Evolutionary conservation across 1,284 basidiomycete genomes (phyloP).

Genomic region (Heliocybe sulcata): DNA sequence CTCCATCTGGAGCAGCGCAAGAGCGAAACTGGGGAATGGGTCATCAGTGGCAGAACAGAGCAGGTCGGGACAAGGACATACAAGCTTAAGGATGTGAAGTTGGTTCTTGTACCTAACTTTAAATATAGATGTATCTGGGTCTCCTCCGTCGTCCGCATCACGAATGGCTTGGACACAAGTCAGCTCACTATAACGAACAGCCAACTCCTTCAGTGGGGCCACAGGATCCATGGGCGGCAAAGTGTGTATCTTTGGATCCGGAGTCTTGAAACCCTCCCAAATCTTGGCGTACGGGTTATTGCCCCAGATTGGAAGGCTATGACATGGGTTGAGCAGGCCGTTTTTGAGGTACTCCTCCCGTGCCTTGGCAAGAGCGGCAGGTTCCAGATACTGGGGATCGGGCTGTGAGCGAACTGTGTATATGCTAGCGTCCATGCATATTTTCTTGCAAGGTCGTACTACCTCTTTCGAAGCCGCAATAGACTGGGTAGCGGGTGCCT

Average conservation of each 20-base stretch:
- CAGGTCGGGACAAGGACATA: background rate
- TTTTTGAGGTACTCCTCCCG: background rate
- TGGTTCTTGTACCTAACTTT: background rate
- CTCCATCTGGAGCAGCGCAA: background rate
- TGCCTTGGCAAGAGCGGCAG: background rate
- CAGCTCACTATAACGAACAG: background rate
- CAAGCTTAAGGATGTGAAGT: background rate
- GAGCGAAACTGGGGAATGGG: background rate
- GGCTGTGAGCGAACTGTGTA: no score
- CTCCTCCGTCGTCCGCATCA: background rate
- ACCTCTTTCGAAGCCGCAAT: no score
- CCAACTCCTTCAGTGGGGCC: background rate
- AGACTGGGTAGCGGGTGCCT: no score
- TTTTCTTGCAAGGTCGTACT: no score
- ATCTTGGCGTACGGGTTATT: background rate
- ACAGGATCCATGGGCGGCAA: background rate
- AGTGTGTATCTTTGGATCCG: background rate
- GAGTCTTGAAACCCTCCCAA: background rate
- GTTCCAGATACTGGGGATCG: no score
- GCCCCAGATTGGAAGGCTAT: background rate
- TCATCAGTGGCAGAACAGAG: background rate
- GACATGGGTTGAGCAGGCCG: background rate
- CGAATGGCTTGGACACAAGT: background rate
- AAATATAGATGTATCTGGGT: background rate
- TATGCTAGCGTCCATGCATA: no score